Evolutionary conservation across 768 basidiomycete species (phyloP).

Genomic region (Mycena galericulata): DNA sequence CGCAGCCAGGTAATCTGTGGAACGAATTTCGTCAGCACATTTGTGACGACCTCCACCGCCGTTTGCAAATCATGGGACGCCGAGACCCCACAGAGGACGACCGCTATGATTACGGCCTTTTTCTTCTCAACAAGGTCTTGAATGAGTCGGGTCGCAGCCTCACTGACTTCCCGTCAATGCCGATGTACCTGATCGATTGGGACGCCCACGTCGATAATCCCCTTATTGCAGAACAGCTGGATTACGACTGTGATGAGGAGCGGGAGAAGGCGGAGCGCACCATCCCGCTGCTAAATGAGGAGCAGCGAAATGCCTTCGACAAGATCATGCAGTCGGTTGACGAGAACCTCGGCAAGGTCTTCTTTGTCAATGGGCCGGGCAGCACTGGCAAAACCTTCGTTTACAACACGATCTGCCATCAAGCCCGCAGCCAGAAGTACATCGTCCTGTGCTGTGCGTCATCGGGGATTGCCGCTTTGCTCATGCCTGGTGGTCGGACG

Average conservation of each 20-base stretch:
- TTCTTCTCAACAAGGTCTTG: not conserved
- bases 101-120: not conserved
- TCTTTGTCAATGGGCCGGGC: not conserved
- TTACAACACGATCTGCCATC: not conserved
- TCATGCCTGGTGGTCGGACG: not conserved
- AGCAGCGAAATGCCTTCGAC: not conserved
- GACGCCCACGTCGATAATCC: not conserved
- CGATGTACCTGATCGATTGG: not conserved
- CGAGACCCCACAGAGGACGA: not conserved
- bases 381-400: constrained; percentile 3
- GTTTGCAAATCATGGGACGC: not conserved
- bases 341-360: not conserved
- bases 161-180: not conserved
- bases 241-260: not conserved
- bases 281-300: not conserved
- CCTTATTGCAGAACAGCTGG: not conserved
- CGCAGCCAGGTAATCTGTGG: not conserved
- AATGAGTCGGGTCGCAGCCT: not conserved
- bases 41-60: not conserved
- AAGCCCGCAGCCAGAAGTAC: not conserved
- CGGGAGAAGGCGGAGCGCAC: not conserved
- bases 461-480: not conserved
- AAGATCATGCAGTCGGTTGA: not conserved
- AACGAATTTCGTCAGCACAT: not conserved
- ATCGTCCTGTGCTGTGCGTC: constrained; percentile 1